These are phyloP conservation scores for Alternaria ventricosa DNA, from an alignment of 2,329 filamentous ascomycete species.

Conservation along the genomic window DNA sequence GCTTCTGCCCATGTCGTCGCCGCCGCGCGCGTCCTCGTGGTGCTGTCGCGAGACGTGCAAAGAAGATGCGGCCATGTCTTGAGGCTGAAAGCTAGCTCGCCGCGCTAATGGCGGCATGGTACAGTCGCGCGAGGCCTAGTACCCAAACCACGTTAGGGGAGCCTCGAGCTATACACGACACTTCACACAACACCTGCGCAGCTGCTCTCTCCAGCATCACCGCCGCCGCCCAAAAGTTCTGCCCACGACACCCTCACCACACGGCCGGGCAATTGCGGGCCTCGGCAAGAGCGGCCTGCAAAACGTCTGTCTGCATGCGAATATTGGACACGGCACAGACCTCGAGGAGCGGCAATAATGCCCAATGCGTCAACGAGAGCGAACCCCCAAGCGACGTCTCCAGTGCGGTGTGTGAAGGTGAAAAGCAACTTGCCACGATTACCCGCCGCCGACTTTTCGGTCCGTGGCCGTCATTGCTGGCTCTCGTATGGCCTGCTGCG, in stretches of 20 bases:
- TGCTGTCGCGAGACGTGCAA: slow-evolving; percentile 27
- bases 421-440: slow-evolving; percentile 24
- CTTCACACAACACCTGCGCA: not conserved
- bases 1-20: not conserved
- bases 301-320: slow-evolving; percentile 37
- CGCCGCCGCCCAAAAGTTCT: not conserved
- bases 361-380: slow-evolving; percentile 32
- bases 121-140: slow-evolving; percentile 26
- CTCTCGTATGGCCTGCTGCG: not conserved
- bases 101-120: slow-evolving; percentile 36
- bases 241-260: slow-evolving; percentile 9
- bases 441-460: slow-evolving; percentile 8
- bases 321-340: slow-evolving; percentile 46
- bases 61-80: slow-evolving; percentile 33
- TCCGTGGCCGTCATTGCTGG: not conserved
- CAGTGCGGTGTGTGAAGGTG: slow-evolving; percentile 24
- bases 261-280: slow-evolving; percentile 16
- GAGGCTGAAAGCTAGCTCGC: slow-evolving; percentile 39
- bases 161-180: slow-evolving; percentile 12
- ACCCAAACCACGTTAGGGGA: slow-evolving; percentile 28
- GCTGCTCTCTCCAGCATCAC: slow-evolving; percentile 2
- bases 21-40: slow-evolving; percentile 9
- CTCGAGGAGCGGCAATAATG: slow-evolving; percentile 35
- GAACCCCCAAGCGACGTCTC: slow-evolving; percentile 24
- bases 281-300: slow-evolving; percentile 31